These are phyloP conservation scores for Lyophyllum decastes DNA, from an alignment of 768 basidiomycete genomes.

Conservation along the genomic window DNA sequence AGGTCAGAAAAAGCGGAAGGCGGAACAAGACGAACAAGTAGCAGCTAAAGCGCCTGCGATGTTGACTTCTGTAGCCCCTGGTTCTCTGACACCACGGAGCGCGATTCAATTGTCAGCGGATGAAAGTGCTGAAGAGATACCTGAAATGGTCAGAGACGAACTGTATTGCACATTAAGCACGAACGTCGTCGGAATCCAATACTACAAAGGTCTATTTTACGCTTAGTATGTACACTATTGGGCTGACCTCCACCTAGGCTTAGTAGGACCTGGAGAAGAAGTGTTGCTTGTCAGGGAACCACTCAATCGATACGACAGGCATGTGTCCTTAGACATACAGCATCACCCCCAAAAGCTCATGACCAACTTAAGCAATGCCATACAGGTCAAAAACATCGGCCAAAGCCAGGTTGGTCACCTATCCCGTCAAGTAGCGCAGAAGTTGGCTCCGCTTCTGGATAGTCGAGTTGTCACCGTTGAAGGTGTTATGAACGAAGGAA, in stretches of 20 bases:
- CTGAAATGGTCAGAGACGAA: constrained; percentile 61
- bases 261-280: constrained; percentile 81
- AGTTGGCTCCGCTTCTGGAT: constrained; percentile 76
- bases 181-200: constrained; percentile 81
- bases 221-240: constrained; percentile 9
- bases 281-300: constrained; percentile 71
- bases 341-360: neutral
- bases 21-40: constrained; percentile 21
- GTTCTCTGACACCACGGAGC: constrained; percentile 6
- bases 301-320: constrained; percentile 68
- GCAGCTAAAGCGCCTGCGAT: constrained; percentile 5
- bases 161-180: constrained; percentile 60
- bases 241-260: constrained; percentile 40
- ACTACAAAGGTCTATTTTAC: constrained; percentile 59
- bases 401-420: constrained; percentile 81
- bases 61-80: neutral
- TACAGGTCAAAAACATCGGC: constrained; percentile 80
- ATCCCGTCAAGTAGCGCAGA: constrained; percentile 55
- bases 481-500: constrained; percentile 69
- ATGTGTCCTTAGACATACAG: constrained; percentile 5
- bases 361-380: constrained; percentile 58
- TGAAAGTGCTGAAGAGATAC: constrained; percentile 43
- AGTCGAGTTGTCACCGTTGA: constrained; percentile 63
- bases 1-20: constrained; percentile 49
- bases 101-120: constrained; percentile 29